Conservation (phyloP, 2,329 filamentous ascomycete genomes). For the Aspergillus neotritici region DNA sequence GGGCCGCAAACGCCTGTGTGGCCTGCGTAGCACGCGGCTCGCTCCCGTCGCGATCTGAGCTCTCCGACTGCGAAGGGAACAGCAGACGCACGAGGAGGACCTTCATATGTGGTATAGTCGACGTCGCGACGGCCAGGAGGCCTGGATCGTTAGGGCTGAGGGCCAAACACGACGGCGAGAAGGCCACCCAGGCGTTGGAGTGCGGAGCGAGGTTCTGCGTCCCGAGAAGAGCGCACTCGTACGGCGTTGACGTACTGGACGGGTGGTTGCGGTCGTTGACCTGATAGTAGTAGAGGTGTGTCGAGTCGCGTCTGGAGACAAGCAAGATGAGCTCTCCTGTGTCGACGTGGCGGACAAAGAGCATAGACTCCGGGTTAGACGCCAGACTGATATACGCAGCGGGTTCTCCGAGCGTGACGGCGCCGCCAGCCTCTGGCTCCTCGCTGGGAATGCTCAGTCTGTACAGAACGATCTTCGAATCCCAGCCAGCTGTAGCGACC, state of each 20-base stretch:
- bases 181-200: conserved; percentile 59
- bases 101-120: conserved; percentile 58
- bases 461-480: conserved; percentile 53
- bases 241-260: background rate
- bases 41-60: conserved; percentile 13
- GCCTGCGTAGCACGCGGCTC: conserved; percentile 40
- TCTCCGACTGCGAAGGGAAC: conserved; percentile 37
- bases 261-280: conserved; percentile 10
- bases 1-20: conserved; percentile 47
- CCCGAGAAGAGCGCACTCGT: conserved; percentile 43
- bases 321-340: conserved; percentile 46
- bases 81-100: conserved; percentile 55
- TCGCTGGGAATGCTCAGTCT: conserved; percentile 13
- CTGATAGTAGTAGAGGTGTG: conserved; percentile 53
- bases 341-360: conserved; percentile 49
- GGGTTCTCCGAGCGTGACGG: conserved; percentile 21
- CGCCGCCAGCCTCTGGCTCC: conserved; percentile 1
- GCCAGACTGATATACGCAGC: conserved; percentile 26
- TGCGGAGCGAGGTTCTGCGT: conserved; percentile 58
- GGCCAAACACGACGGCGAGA: conserved; percentile 55
- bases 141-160: conserved; percentile 51
- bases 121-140: conserved; percentile 56
- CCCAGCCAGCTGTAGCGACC: conserved; percentile 58
- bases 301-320: conserved; percentile 54
- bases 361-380: conserved; percentile 54